Evolutionary conservation across 129 eudicot genomes (phyloP), one percentile per base, ranked within the genome.

Genomic region (Lonicera japonica): DNA sequence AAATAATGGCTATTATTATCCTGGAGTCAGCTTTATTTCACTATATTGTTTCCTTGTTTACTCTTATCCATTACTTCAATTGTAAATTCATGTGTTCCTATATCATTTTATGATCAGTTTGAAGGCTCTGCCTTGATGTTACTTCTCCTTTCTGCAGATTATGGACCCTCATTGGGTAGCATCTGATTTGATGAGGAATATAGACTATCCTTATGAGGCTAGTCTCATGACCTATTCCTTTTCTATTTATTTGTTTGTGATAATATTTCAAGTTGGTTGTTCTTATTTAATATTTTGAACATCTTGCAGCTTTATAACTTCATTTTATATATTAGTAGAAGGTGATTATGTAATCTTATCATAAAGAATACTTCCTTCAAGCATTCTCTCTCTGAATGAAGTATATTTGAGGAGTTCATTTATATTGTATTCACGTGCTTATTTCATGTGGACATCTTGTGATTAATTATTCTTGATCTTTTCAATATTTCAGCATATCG

Each of bases 111-210:
- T 19, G 48, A 25, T 14, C 25, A 47, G 40, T 17, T 46, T 29
- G 14, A 19, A 54, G 18, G 8, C 17, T 0, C 19, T n/a, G 48
- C 25, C 43, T n/a, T 14, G 41, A 52, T 18, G 0, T 46, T 25
- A 22, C 23, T 43, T 53, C 25, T 46, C 41, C 4, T 56, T 54
- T 54, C 68, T 62, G 68, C 86, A 91, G 98, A 84, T 91, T 68
- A 78, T 87, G 76, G 96, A 87, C 77, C 95, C 96, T 66, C 96
- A 96, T 55, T 91, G 98, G 96, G 78, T 84, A 82, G 90, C 98
- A n/a, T 73, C 75, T 73, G 83, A 73, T 72, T 67, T 91, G 72
- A 72, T 91, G 90, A 86, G 70, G 46, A 84, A 91, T 64, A 91
- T 91, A 88, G 83, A 91, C 75, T 87, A 87, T 62, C 98, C 98